Evolutionary conservation across 1,139 yeast species (phyloP), one percentile per base, ranked within the genome.

Genomic region (Candida freyschussii): DNA sequence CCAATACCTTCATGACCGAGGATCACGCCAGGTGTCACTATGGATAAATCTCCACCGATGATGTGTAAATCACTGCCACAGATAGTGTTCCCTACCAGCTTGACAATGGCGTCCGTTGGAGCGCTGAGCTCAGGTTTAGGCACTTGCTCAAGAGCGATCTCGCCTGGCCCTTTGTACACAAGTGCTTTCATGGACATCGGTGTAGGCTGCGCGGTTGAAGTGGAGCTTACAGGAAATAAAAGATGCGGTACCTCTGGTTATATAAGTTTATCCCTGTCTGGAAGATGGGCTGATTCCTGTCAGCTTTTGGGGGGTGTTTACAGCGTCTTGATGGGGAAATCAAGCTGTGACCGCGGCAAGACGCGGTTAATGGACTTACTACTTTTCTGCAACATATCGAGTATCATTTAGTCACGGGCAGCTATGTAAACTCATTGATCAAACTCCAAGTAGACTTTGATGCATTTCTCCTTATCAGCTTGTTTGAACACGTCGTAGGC

Each of bases 1-100:
- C 75, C 75, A 27, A 58, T 57, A 33, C 75, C 75, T 50, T 73
- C 79, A 43, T 72, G 78, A 9, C 79, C 79, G 47, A 73, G 55
- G 10, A 63, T 62, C 23, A 63, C 55, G 12, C 67, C 63, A 14
- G 63, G 55, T 11, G 60, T 51, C 59, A 70, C 64, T 40, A 65
- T 69, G 19, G 75, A 77, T n/a, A 63, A 68, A 45, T 68, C 71
- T 30, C 73, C 73, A 32, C 60, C 62, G 29, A 62, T 42, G 33
- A 69, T 67, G 43, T 69, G 74, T 26, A 69, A 49, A 42, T 69
- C 75, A 1, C 72, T 56, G 22, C 75, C 74, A 46, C 74, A 69
- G 27, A 69, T 67, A 3, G 73, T 67, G 4, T 72, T 66, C 7
- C 63, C 58, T 7, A 60, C 38, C 17, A 66, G 45, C 41, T 65